Base-by-base conservation (phyloP, 768 basidiomycete species). In the Boletus barrowsii region DNA sequence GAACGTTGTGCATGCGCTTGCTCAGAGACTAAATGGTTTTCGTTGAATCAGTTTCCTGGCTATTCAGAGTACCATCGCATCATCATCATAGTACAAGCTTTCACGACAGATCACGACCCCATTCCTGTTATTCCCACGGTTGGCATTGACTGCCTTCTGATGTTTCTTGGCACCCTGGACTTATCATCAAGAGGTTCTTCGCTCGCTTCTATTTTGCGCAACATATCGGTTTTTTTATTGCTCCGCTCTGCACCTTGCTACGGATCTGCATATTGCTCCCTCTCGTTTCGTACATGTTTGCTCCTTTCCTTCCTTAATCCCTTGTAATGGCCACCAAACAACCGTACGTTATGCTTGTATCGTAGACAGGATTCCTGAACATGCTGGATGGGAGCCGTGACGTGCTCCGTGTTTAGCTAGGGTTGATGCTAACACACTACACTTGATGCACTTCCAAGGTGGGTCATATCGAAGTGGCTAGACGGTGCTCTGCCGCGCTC, bases 1-100 rank as follows among this genome's bases (percentile, higher is more conserved):
- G 32, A 77, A 83, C 41, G 65, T 88, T 26, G 81, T 89, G 42
- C 80, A 87, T 62, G 84, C 84, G 4, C 77, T 88, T 42, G 83
- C 80, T 39, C 83, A 86, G 56, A 78, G 86, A 47, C 73, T 88
- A 10, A 47, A 58, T 33, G 59, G 53, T 20, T 57, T 71, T 39
- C 59, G 39, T 56, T 69, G 56, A 69, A 14, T 41, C 37, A 1
- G 42, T 22, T 42, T 36, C 42, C 22, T 24, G 35, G 20, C 46
- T 22, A 40, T 29, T 46, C 47, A 30, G 22, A 42, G 17, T 26
- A 43, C 4, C 8, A 53, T 18, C 10, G 18, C 15, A 6, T 11
- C 36, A 35, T 40, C 39, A 22, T 56, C 47, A 43, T 47, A 48
- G 37, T 47, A 57, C 42, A 43, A 51, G 54, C 49, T 29, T 5